Evolutionary conservation across 371 early-diverging fungal genomes (phyloP).

Genomic region (Mucor racemosus): DNA sequence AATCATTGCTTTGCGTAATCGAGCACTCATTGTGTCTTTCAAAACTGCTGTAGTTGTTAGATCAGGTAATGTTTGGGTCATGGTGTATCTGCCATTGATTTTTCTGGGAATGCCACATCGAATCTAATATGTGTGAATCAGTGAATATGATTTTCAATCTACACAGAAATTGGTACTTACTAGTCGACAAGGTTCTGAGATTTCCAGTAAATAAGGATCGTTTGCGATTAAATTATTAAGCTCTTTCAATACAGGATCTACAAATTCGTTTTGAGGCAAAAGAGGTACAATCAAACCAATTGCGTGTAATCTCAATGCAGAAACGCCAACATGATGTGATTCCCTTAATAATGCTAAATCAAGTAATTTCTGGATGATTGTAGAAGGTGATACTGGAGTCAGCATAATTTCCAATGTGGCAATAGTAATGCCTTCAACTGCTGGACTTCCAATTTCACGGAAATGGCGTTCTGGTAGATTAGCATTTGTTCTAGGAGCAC

Average conservation of each 20-base stretch:
- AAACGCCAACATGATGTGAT: slow-evolving; percentile 50
- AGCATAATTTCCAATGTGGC: slow-evolving; percentile 73
- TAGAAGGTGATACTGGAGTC: slow-evolving; percentile 51
- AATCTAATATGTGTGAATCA: slow-evolving; percentile 31
- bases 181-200: slow-evolving; percentile 57
- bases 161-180: slow-evolving; percentile 30
- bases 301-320: slow-evolving; percentile 52
- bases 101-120: slow-evolving; percentile 52
- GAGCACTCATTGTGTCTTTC: slow-evolving; percentile 42
- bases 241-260: slow-evolving; percentile 51
- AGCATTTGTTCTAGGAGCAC: slow-evolving; percentile 57
- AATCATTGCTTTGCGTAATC: slow-evolving; percentile 54
- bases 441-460: slow-evolving; percentile 80
- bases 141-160: not conserved
- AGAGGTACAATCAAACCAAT: slow-evolving; percentile 51
- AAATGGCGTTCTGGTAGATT: slow-evolving; percentile 77
- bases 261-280: slow-evolving; percentile 47
- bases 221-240: slow-evolving; percentile 44
- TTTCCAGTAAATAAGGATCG: slow-evolving; percentile 49
- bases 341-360: slow-evolving; percentile 52
- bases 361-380: slow-evolving; percentile 47
- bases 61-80: slow-evolving; percentile 46
- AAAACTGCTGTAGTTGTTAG: slow-evolving; percentile 40
- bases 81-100: slow-evolving; percentile 42
- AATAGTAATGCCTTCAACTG: slow-evolving; percentile 65